These are phyloP conservation scores for Macadamia tetraphylla DNA, from an alignment of 164 flowering plant genomes.

Conservation along the genomic window DNA sequence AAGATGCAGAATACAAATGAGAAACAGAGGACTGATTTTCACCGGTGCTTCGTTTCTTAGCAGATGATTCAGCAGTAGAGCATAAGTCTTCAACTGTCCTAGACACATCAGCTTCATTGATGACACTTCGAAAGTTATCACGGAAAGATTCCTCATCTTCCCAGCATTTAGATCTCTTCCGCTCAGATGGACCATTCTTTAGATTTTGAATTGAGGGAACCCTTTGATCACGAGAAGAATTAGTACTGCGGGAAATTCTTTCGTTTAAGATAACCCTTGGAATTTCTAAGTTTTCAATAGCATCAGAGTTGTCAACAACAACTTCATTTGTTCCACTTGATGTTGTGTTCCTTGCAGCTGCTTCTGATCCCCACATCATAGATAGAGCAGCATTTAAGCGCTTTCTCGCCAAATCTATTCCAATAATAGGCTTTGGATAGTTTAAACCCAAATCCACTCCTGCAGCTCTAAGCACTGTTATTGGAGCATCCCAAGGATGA, in stretches of 20 bases:
- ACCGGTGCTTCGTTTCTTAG: constrained; percentile 45
- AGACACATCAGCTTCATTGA: constrained; percentile 21
- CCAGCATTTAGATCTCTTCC: constrained; percentile 34
- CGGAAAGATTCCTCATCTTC: constrained; percentile 28
- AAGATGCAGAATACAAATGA: constrained; percentile 32
- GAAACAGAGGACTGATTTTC: constrained; percentile 43
- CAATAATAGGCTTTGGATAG: constrained; percentile 84
- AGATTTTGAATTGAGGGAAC: constrained; percentile 57
- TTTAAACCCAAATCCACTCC: constrained; percentile 87
- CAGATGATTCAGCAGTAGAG: constrained; percentile 86
- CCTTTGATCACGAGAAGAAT: constrained; percentile 74
- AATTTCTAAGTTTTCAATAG: constrained; percentile 18
- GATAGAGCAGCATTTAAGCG: constrained; percentile 52
- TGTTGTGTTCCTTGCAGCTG: constrained; percentile 33
- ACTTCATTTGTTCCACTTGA: constrained; percentile 51
- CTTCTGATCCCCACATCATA: constrained; percentile 58
- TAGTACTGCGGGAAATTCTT: constrained; percentile 27
- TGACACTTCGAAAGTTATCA: constrained; percentile 10
- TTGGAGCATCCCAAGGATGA: constrained; percentile 96
- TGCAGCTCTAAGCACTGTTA: constrained; percentile 53
- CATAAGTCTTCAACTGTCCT: constrained; percentile 51
- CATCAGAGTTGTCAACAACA: constrained; percentile 50
- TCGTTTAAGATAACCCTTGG: constrained; percentile 28
- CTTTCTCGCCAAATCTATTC: constrained; percentile 60
- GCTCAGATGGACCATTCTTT: constrained; percentile 19